Base-by-base conservation (phyloP, 2,329 filamentous ascomycete species). In the Xylariaceae sp. region DNA sequence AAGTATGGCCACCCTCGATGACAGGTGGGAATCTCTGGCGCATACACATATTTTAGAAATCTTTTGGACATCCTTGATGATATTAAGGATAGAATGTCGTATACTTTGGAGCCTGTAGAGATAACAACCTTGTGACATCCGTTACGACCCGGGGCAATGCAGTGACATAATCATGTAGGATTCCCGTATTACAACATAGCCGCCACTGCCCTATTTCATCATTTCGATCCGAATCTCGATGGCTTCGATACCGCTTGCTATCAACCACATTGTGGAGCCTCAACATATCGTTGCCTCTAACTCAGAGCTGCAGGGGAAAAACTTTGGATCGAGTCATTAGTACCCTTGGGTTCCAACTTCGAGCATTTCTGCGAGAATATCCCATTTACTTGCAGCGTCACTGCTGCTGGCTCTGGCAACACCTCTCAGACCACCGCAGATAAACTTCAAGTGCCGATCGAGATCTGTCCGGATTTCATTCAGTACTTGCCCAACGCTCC, bases 331-430 rank as follows among this genome's bases (percentile, higher is more conserved):
- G 23, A 37, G 39, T 41, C 54, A 59, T 53, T 50, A 49, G 43
- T 50, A 53, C 16, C 60, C 57, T 43, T 55, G 52, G 53, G 67
- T 57, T 10, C 66, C 67, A 65, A 78, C 78, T 63, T 92, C 88
- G 37, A 96, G 71, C 76, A 88, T 89, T 70, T 96, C 91, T 0
- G 89, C 91, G 55, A 96, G 69, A 55, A 88, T 84, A 71, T 94
- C 90, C 88, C 92, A 93, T 67, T 86, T 83, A 26, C 81, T 66
- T 65, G 79, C 72, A 33, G 77, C 74, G 11, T 71, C 67, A 49
- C 90, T 85, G 23, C 84, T 84, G 41, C 88, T 87, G 27, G 87
- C 88, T 62, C 92, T 81, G 43, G 90, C 86, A 8, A 94, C 83
- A 8, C 88, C 87, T 48, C 87, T 83, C 58, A 97, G 68, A 0